phyloP scores from a whole-genome alignment of 2,329 filamentous ascomycete genomes.

The Endothia cerciana region DNA sequence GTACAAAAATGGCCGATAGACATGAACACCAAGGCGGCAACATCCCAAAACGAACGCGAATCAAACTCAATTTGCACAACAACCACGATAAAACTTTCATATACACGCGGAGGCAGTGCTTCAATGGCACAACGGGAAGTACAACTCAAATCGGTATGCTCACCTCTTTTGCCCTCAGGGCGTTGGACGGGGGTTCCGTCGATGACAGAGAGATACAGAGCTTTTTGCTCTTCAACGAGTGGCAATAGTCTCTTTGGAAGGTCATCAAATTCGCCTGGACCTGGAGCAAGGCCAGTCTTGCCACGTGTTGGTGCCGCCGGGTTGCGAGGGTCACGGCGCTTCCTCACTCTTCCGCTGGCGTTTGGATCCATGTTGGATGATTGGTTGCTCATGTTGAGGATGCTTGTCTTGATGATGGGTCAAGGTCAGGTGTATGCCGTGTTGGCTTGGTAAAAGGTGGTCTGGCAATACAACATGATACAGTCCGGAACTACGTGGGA shows the following conservation, averaged over 20 bases:
- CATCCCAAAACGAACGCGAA: too few species aligned
- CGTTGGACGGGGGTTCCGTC: neutral
- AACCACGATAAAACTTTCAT: neutral
- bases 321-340: neutral
- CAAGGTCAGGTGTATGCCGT: neutral
- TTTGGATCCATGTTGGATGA: neutral
- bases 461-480: neutral
- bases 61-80: too few species aligned
- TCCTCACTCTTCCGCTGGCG: neutral
- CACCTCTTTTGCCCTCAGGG: neutral
- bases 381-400: neutral
- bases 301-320: neutral
- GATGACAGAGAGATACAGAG: neutral
- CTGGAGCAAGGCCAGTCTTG: neutral
- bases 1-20: too few species aligned
- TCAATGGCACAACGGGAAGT: neutral
- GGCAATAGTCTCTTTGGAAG: neutral
- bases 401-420: neutral
- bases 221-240: neutral
- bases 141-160: neutral
- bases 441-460: neutral
- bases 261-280: neutral
- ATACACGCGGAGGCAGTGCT: neutral
- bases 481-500: neutral
- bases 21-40: too few species aligned